Evolutionary conservation across 1,284 basidiomycete species (phyloP), one percentile per base, ranked within the genome.

Genomic region (Bjerkandera adusta): DNA sequence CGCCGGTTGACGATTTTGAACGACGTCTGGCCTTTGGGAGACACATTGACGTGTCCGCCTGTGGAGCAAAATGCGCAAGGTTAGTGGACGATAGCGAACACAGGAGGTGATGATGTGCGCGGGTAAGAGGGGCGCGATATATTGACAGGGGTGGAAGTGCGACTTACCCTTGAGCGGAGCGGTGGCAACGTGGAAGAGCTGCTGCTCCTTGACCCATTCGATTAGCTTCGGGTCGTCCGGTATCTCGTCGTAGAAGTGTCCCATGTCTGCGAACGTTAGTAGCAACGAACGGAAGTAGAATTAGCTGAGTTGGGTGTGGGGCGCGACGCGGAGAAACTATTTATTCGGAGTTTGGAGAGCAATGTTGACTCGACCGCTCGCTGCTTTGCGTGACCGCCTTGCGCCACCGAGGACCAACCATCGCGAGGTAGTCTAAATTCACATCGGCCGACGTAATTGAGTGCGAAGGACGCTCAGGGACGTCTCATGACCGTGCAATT

Each of bases 141-240:
- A 8, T 10, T 36, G 8, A 8, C 35, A 39, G 37, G 11, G 10
- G 37, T 39, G 34, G 25, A 10, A 16, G 12, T 16, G 21, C 8
- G 6, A 35, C 43, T 15, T 32, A 3, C 51, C 55, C n/a, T 58
- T 64, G 2, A 81, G 64, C 5, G 80, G 79, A 1, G 79, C 76
- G 0, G 76, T 73, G 0, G 77, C 79, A 5, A 81, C 79, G 64
- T 71, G 81, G 61, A 81, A 82, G 48, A 78, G 61, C 20, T 76
- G 61, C 57, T 81, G 79, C 49, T 69, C 64, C 40, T 64, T 53
- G 50, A 78, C 71, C 79, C 77, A 81, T 43, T 68, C 57, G 41
- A 75, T 53, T 41, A 74, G 54, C 41, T 64, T 59, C 2, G 66
- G 57, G 22, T 50, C 40, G 33, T 50, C 44, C 0, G 77, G 77